A percentile compares a stretch with the other conserved stretches of the same genome.
Evolutionary conservation across 495 filamentous ascomycete species (phyloP).

Genomic region (Extremus antarcticus): DNA sequence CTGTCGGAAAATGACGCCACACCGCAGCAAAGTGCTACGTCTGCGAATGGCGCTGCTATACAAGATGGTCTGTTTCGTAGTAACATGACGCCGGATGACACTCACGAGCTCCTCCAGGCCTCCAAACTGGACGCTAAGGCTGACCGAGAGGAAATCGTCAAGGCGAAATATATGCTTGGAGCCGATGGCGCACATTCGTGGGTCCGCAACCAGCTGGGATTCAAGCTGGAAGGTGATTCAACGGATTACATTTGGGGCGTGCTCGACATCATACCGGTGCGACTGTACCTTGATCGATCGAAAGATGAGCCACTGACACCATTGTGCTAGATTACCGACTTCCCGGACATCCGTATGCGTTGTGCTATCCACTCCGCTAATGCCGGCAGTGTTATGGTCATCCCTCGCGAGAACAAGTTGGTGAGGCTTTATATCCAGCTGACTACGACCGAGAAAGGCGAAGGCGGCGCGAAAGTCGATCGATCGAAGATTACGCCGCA

Average conservation of each 20-base stretch:
- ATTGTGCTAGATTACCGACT: conserved; percentile 61
- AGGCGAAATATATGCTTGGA: conserved; percentile 55
- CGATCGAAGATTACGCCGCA: conserved; percentile 48
- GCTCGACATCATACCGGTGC: conserved; percentile 52
- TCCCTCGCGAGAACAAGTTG: conserved; percentile 56
- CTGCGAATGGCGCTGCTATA: conserved; percentile 18
- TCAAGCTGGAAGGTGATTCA: conserved; percentile 49
- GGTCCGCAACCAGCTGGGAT: conserved; percentile 47
- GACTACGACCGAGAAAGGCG: conserved; percentile 36
- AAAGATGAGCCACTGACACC: too few relatives aligned
- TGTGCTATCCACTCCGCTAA: conserved; percentile 56
- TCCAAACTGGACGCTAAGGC: conserved; percentile 22
- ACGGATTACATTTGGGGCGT: conserved; percentile 55
- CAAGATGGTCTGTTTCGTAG: conserved; percentile 41
- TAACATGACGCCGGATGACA: conserved; percentile 43
- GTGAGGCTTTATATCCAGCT: conserved; percentile 64
- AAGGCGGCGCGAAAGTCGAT: conserved; percentile 30
- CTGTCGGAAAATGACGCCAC: conserved; percentile 28
- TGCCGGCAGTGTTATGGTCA: conserved; percentile 55
- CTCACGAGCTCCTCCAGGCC: conserved; percentile 40
- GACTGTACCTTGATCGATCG: too few relatives aligned
- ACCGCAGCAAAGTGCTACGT: conserved; percentile 26
- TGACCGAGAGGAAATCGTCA: conserved; percentile 34
- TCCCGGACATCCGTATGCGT: conserved; percentile 59
- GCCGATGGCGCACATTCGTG: conserved; percentile 58